Base-by-base conservation (phyloP, 352 stramenopile species). In the Lagenidium giganteum region DNA sequence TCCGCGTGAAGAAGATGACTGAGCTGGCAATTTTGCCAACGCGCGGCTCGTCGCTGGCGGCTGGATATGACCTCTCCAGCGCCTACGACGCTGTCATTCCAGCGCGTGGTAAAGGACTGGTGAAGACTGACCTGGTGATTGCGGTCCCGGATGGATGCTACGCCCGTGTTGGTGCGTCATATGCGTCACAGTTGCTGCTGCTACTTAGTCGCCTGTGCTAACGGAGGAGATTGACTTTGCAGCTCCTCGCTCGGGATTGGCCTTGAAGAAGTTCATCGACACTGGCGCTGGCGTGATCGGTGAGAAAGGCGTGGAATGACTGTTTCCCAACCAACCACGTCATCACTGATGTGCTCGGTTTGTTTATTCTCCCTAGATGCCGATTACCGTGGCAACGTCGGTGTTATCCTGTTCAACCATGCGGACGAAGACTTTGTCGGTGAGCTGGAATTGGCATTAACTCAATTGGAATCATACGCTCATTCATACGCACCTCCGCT, bases 341-440 rank as follows among this genome's bases (percentile, higher is more conserved):
- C n/a, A n/a, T n/a, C n/a, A n/a, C n/a, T n/a, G n/a, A n/a, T n/a
- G n/a, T n/a, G n/a, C n/a, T n/a, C n/a, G n/a, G n/a, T n/a, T n/a
- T n/a, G n/a, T n/a, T n/a, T n/a, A n/a, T n/a, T n/a, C n/a, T n/a
- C n/a, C n/a, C 16, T 47, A 80, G 81, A 99, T 64, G 94, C 93
- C 17, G 96, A 99, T 57, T 99, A 99, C 67, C 91, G 96, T 22
- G 97, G 97, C 43, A 94, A 95, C 51, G 95, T 99, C 17, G 96
- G 97, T 37, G 96, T 99, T 23, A 89, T 99, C n/a, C 59, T 99
- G 9, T 99, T 99, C 75, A 99, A 99, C 70, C 95, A 98, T 67
- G 79, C 87, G 6, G 55, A 80, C 16, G 76, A 95, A 42, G 91
- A 98, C 51, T 98, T 99, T 63, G 58, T 86, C 48, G 50, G 63